Base-by-base conservation (phyloP, 495 filamentous ascomycete genomes). In the Aspergillus hancockii region DNA sequence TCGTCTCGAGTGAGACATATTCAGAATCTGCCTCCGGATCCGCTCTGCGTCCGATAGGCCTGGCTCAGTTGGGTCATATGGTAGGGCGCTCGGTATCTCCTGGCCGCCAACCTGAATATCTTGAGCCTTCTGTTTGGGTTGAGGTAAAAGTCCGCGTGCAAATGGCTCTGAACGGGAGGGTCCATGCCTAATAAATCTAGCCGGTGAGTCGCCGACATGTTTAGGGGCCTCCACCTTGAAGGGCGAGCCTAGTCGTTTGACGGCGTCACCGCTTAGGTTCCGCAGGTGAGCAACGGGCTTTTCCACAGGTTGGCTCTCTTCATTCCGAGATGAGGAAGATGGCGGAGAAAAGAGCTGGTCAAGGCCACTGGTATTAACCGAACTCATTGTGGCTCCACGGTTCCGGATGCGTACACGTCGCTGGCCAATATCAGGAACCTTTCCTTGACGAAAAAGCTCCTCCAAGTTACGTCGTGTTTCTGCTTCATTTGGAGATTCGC, bases 191-290 rank as follows among this genome's bases (percentile, higher is more conserved):
- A 65, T 62, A 31, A 63, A 65, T 46, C 73, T 58, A 12, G 63
- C 54, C 16, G 72, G 62, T 6, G 68, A 61, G 14, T 67, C 66
- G 16, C 16, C 16, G 18, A 66, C 62, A 51, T 70, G 71, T 55
- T 68, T 73, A 45, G 59, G 52, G 19, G 62, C 58, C 49, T 80
- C 75, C 10, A 73, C 56, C 32, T 73, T 74, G 67, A 84, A 84
- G 14, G 81, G 81, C 13, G 81, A 84, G 49, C 81, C 80, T 45
- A 84, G 69, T 45, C 79, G 76, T 52, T 75, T 79, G 40, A 77
- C 75, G 31, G 68, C 69, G 50, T 80, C 76, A 8, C 71, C 71
- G 18, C 61, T 60, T 7, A 79, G 57, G 34, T 71, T 75, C 30
- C 70, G 58, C 36, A 74, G 58, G 25, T 72, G 67, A 55, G 62